Evolutionary conservation across 1,284 basidiomycete genomes (phyloP).

Genomic region (Moniliella sp.): DNA sequence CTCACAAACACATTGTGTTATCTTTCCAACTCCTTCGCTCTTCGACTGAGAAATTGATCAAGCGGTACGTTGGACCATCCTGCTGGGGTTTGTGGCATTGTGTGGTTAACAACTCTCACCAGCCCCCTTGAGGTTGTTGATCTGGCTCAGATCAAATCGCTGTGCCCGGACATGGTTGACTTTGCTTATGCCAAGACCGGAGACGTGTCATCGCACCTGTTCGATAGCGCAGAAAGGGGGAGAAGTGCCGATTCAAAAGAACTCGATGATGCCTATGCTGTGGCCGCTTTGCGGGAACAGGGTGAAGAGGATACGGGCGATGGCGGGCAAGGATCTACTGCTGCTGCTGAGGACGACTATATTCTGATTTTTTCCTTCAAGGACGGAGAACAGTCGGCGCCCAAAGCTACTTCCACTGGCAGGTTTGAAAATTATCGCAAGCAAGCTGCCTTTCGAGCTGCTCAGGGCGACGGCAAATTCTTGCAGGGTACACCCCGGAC

Average conservation of each 20-base stretch:
- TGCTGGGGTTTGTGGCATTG: background rate
- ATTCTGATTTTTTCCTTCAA: slow-evolving; percentile 35
- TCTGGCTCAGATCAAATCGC: slow-evolving; percentile 68
- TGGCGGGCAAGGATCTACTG: too few species aligned
- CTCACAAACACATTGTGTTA: slow-evolving; percentile 57
- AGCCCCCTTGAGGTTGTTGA: slow-evolving; percentile 58
- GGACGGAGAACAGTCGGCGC: slow-evolving; percentile 28
- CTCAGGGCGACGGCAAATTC: background rate
- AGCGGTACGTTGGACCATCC: slow-evolving; percentile 37
- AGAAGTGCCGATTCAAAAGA: slow-evolving; percentile 10
- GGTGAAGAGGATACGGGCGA: slow-evolving; percentile 1
- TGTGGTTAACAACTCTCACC: background rate
- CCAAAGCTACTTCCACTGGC: slow-evolving; percentile 32
- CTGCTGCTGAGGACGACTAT: slow-evolving; percentile 13
- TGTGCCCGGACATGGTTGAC: slow-evolving; percentile 56
- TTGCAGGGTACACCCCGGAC: background rate
- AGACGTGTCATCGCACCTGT: background rate
- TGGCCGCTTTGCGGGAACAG: too few species aligned
- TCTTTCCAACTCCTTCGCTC: slow-evolving; percentile 55
- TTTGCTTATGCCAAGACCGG: slow-evolving; percentile 63
- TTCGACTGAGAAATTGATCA: slow-evolving; percentile 56
- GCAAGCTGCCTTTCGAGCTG: background rate
- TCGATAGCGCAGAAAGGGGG: background rate
- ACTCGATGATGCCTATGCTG: slow-evolving; percentile 19
- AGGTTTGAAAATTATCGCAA: background rate